Conservation (phyloP, 768 basidiomycete species). For the Tylopilus plumbeoviolaceoides region DNA sequence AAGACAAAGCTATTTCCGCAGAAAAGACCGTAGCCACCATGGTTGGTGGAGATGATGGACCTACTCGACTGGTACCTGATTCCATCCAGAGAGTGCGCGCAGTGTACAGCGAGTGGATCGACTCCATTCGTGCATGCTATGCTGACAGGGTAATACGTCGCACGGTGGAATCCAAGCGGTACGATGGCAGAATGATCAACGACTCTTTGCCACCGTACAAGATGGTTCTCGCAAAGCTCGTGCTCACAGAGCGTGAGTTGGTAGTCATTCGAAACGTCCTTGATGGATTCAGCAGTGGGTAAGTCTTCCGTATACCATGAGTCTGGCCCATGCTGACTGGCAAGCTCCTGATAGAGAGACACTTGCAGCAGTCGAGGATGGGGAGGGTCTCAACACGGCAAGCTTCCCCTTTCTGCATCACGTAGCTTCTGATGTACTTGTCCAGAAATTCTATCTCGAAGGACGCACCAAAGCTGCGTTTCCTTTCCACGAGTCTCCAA, state of each 20-base stretch:
- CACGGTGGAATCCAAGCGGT: slow-evolving; percentile 3
- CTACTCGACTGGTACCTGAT: neutral
- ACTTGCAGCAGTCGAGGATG: neutral
- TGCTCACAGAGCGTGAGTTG: neutral
- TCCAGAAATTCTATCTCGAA: slow-evolving; percentile 9
- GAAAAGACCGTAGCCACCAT: neutral
- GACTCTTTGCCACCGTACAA: slow-evolving; percentile 3
- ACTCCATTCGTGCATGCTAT: neutral
- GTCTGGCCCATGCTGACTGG: neutral
- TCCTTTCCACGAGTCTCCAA: slow-evolving; percentile 2
- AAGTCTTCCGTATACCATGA: neutral
- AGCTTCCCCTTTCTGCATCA: neutral
- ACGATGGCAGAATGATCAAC: slow-evolving; percentile 1
- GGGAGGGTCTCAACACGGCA: neutral
- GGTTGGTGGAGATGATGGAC: neutral
- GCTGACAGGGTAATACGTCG: neutral
- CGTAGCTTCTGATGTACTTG: neutral
- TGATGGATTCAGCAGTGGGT: slow-evolving; percentile 4
- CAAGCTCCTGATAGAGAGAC: neutral
- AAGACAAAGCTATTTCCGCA: slow-evolving; percentile 1
- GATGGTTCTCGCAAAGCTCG: neutral
- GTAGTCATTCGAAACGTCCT: neutral
- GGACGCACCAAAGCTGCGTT: slow-evolving; percentile 4
- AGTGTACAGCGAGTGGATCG: neutral
- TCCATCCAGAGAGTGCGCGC: neutral